A percentile compares a stretch with the other conserved stretches of the same genome.
Conservation (phyloP, 257 asterid species). For the Lantana camara region DNA sequence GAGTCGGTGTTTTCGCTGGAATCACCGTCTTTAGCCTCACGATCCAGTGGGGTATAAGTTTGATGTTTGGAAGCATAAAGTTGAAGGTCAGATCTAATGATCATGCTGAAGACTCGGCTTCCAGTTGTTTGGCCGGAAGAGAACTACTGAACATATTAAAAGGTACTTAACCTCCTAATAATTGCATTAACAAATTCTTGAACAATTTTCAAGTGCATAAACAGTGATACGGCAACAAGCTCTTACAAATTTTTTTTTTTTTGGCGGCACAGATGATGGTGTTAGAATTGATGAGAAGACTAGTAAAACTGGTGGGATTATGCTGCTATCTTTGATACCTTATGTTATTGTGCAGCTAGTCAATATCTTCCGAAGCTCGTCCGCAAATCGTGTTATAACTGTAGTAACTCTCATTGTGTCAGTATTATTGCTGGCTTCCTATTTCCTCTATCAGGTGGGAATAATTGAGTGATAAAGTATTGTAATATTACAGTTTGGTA, state of each 20-base stretch:
- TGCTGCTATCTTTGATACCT: slow-evolving; percentile 57
- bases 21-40: slow-evolving; percentile 51
- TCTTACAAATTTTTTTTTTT: neutral
- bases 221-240: neutral
- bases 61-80: slow-evolving; percentile 26
- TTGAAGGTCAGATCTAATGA: slow-evolving; percentile 5
- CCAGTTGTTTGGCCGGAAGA: slow-evolving; percentile 28
- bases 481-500: neutral
- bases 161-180: slow-evolving; percentile 3
- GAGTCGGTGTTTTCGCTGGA: slow-evolving; percentile 51
- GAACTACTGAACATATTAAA: slow-evolving; percentile 27
- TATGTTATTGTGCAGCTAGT: slow-evolving; percentile 44
- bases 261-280: slow-evolving; percentile 38
- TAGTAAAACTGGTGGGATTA: slow-evolving; percentile 43
- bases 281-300: slow-evolving; percentile 45
- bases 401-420: slow-evolving; percentile 46
- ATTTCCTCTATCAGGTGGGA: slow-evolving; percentile 49
- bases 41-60: slow-evolving; percentile 52
- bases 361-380: slow-evolving; percentile 20
- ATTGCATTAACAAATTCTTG: slow-evolving; percentile 21
- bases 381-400: slow-evolving; percentile 32
- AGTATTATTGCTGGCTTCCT: slow-evolving; percentile 28
- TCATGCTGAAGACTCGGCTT: neutral
- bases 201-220: neutral
- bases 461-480: neutral